Base-by-base conservation (phyloP, 257 asterid genomes). In the Scutellaria baicalensis region DNA sequence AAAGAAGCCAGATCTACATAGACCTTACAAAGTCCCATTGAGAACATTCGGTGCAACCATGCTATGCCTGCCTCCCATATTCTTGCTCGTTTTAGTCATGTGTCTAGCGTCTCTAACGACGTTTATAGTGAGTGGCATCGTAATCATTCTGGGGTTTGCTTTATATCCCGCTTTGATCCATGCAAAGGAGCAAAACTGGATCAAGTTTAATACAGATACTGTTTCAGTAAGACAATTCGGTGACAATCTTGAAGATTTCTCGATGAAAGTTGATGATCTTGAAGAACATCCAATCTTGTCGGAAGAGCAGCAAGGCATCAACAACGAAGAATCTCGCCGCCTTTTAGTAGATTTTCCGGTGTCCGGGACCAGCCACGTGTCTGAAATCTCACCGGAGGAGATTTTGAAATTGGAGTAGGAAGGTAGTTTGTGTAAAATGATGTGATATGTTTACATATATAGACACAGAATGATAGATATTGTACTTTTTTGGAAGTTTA, bases 1-100 rank as follows among this genome's bases (percentile, higher is more conserved):
- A 33, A 77, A 75, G 71, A 88, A 77, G 70, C 96, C 96, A 4
- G 88, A 84, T n/a, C 93, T 93, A 43, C 91, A 82, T 64, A 83
- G 97, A 68, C 98, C 98, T 52, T 93, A 87, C 88, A 89, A 72
- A 68, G 84, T 93, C 63, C 97, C 98, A 3, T 54, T 93, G 1
- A 74, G 77, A 56, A 90, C 95, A 17, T 62, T 82, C 44, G 92
- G 95, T 1, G 88, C 98, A 38, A 65, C 77, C 1, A 67, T 91
- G 75, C 81, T 93, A 61, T 93, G 97, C 72, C 49, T 89, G 54
- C 98, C 97, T 12, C 96, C 98, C 1, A 76, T 86, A 0, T 21
- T 86, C 33, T 70, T 93, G 80, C 98, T 93, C 67, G 21, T 89
- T 51, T 84, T 93, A 6, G 98, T 93, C 56, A 93, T 93, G 98